Evolutionary conservation across 148 eudicot genomes (phyloP), one percentile per base, ranked within the genome.

Genomic region (Linanthus parryae): DNA sequence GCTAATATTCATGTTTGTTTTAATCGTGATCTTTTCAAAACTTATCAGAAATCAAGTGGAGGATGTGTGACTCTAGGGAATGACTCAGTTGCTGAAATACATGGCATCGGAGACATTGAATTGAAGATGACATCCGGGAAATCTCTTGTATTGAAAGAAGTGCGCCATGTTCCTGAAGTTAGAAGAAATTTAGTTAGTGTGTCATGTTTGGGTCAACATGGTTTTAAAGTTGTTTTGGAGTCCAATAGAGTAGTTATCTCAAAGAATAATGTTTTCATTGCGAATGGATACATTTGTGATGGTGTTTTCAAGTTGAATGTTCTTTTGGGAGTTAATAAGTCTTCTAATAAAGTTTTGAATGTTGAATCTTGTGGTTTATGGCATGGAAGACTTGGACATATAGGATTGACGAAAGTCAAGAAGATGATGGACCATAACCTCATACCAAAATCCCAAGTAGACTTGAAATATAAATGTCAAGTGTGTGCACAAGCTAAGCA

Each of bases 11-110:
- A 53, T 23, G 57, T 36, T 1, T 53, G 57, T 14, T 37, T 14
- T 38, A 20, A 53, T 37, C 4, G 1, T 2, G 0, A 2, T 2
- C 0, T n/a, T 14, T 53, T 53, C 14, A 36, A 36, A 36, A 30
- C 30, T 8, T 53, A 22, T 24, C 33, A 35, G 12, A 35, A 35
- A 35, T 53, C 57, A 53, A 13, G 57, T 23, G 17, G n/a, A 5
- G 42, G 28, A 35, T 1, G 23, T 54, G 58, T 38, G 14, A 54
- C 45, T n/a, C 21, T 38, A 38, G 58, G 58, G 0, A 38, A 38
- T 38, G 41, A 38, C 15, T 22, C 45, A 19, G 21, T 10, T 25
- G 34, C 58, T 36, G 44, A 1, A 15, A 2, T 37, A 14, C 33
- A 6, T 7, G 33, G 45, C 5, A 22, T 31, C 19, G 56, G 56